Evolutionary conservation across 1,139 yeast species (phyloP).

Genomic region (Hyphopichia burtonii): DNA sequence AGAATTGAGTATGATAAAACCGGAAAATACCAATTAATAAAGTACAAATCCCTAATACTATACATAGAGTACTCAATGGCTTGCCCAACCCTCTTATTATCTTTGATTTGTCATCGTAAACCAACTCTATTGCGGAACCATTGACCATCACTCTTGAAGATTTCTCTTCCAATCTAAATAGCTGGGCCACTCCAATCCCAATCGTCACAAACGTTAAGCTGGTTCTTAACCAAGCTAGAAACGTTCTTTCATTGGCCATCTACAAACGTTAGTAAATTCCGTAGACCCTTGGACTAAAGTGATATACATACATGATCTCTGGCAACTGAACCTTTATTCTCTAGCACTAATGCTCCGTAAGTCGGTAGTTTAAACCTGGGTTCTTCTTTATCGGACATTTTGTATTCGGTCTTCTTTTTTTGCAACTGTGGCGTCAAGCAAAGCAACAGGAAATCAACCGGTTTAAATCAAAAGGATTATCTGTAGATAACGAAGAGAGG

Average conservation of each 20-base stretch:
- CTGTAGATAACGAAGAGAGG: not conserved
- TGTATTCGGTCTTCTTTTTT: not conserved
- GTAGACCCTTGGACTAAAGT: too few relatives aligned
- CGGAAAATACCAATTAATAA: conserved; percentile 33
- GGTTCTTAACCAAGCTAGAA: conserved; percentile 77
- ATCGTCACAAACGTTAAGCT: conserved; percentile 43
- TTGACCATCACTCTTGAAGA: conserved; percentile 18
- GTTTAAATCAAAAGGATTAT: not conserved
- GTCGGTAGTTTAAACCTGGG: not conserved
- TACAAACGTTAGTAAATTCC: not conserved
- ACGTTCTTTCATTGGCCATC: conserved; percentile 76
- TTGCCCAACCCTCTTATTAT: conserved; percentile 28
- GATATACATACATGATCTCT: conserved; percentile 39
- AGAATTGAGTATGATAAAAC: conserved; percentile 34
- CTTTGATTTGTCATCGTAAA: conserved; percentile 4
- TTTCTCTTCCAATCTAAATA: conserved; percentile 32
- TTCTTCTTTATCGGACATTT: not conserved
- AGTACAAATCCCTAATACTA: conserved; percentile 34
- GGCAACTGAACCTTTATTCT: conserved; percentile 49
- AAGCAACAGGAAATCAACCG: not conserved
- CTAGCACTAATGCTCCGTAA: conserved; percentile 32
- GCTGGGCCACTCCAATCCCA: conserved; percentile 44
- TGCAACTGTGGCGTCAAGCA: conserved; percentile 2
- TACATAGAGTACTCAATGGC: conserved; percentile 35
- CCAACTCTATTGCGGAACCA: conserved; percentile 10